Base-by-base conservation (phyloP, 305 asterid species). In the Solanum hybrid region DNA sequence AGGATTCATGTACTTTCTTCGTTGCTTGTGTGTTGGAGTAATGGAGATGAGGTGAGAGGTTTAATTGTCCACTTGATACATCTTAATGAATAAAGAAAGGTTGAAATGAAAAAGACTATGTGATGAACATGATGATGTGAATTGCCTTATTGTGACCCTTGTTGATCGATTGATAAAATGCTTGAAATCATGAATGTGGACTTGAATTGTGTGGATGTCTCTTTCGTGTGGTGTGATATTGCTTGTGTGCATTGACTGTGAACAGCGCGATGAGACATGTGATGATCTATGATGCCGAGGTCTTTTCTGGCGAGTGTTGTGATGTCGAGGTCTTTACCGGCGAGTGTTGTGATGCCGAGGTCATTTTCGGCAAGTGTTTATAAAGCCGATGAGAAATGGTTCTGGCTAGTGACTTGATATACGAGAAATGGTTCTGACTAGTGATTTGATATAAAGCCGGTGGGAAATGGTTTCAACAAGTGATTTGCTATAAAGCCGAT, bases 401-500 rank as follows among this genome's bases (percentile, higher is more conserved):
- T 46, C 22, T 4, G 5, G 2, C 46, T 10, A 40, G 46, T 40
- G 5, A 11, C 46, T 40, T 40, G 46, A 11, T 40, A 40, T 40
- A 11, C 0, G 46, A 0, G 2, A 40, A 40, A 40, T 40, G 46
- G 5, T 40, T 40, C 5, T 0, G 0, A 2, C 8, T 46, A 46
- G 20, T 46, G 8, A 14, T 5, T 14, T 46, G 22, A 46, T 46
- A 46, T 46, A 46, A 46, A 46, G 0, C 1, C 7, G 60, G 1
- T 46, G 60, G 6, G 3, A 37, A 37, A 37, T 37, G 40, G 1
- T 37, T 37, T 9, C 40, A 9, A 0, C 40, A 2, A 37, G 40
- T 37, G 40, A 37, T 37, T 37, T 37, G 40, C 1, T 37, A 46
- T 46, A 46, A 13, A 46, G 20, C 3, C 7, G 1, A 14, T 14